A percentile compares a stretch with the other conserved stretches of the same genome.
These are phyloP conservation scores for Xylariaceae sp. DNA, from an alignment of 2,329 filamentous ascomycete species.

Conservation along the genomic window DNA sequence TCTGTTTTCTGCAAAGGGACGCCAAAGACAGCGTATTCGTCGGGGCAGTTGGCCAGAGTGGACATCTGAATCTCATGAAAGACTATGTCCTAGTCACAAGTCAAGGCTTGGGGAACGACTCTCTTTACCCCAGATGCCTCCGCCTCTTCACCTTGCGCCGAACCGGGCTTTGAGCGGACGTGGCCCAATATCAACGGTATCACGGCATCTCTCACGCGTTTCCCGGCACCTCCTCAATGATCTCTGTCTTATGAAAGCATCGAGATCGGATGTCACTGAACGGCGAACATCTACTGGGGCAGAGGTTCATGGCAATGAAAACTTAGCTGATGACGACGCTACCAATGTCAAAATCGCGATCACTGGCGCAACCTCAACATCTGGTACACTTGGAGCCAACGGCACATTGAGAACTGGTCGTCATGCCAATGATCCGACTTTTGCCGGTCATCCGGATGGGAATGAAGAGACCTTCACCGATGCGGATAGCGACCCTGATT, in stretches of 20 bases:
- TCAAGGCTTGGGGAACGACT: constrained; percentile 8
- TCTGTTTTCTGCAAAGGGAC: constrained; percentile 4
- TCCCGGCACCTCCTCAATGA: constrained; percentile 17
- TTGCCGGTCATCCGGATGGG: neutral
- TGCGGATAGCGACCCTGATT: constrained; percentile 12
- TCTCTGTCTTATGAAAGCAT: constrained; percentile 12
- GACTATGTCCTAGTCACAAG: constrained; percentile 2
- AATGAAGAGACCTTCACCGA: constrained; percentile 1
- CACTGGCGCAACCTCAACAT: too few relatives aligned
- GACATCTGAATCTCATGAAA: constrained; percentile 6
- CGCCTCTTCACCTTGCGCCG: constrained; percentile 16
- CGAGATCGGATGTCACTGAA: too few relatives aligned
- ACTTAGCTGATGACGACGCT: too few relatives aligned
- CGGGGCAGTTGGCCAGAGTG: constrained; percentile 12
- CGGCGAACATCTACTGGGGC: too few relatives aligned
- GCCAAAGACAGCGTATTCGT: constrained; percentile 5
- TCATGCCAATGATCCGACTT: too few relatives aligned
- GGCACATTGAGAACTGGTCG: too few relatives aligned
- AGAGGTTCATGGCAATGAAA: too few relatives aligned
- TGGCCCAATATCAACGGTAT: constrained; percentile 18
- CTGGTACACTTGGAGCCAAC: too few relatives aligned
- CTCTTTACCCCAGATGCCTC: constrained; percentile 12
- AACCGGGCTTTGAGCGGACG: constrained; percentile 12
- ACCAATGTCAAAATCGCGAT: too few relatives aligned
- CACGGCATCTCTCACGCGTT: constrained; percentile 23